Conservation (phyloP, 345 rosid species). For the Cardamine resedifolia region DNA sequence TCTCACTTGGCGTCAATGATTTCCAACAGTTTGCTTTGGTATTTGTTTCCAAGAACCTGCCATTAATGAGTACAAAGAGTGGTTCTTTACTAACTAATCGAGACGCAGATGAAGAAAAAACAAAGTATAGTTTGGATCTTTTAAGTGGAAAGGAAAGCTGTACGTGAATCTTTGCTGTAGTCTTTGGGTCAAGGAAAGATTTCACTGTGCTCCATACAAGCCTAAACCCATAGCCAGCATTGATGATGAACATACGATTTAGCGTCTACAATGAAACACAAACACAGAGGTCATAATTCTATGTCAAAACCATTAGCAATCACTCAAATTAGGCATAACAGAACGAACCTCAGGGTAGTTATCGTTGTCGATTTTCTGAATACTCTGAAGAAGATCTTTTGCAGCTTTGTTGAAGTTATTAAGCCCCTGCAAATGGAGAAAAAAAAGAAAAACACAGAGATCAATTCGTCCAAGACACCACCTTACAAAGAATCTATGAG, state of each 20-base stretch:
- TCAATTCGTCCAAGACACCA: constrained; percentile 1
- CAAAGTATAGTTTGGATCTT: neutral
- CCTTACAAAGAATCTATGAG: neutral
- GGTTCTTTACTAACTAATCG: neutral
- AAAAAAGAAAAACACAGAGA: neutral
- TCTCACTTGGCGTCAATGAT: constrained; percentile 78
- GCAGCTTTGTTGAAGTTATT: constrained; percentile 77
- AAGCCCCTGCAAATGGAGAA: constrained; percentile 51
- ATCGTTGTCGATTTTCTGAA: constrained; percentile 76
- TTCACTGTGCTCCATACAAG: constrained; percentile 81
- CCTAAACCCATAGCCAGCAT: constrained; percentile 94
- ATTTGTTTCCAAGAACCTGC: constrained; percentile 93
- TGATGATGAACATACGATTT: constrained; percentile 94
- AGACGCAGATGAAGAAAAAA: neutral
- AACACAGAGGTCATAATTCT: constrained; percentile 2
- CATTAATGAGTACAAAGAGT: neutral
- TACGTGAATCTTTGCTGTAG: constrained; percentile 94
- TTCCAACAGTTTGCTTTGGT: constrained; percentile 87
- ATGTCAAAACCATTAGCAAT: constrained; percentile 12
- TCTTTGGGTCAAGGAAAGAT: constrained; percentile 87
- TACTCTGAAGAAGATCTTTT: constrained; percentile 64
- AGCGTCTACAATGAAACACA: constrained; percentile 59
- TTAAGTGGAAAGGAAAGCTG: constrained; percentile 15
- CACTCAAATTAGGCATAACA: neutral
- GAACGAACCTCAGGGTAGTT: constrained; percentile 89